Evolutionary conservation across 331 rosid species (phyloP), one percentile per base, ranked within the genome.

Genomic region (Dryas integrifolia): DNA sequence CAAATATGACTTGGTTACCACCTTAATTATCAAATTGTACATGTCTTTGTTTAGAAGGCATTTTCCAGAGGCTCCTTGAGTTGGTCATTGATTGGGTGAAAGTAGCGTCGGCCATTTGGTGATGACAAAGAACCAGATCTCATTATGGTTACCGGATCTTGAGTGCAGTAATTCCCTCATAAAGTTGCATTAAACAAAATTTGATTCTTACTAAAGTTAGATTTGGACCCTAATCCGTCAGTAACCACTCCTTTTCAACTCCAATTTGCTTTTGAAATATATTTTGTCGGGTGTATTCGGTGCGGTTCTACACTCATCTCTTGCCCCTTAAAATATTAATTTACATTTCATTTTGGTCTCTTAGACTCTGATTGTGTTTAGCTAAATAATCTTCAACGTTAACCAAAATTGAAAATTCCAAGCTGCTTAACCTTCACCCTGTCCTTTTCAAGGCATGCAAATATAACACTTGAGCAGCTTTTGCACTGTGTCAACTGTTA

Each of bases 271-370:
- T 79, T 72, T 78, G 48, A 73, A 71, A 68, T 46, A 64, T 67
- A 24, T 74, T 59, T 45, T 69, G 76, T 61, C 69, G 58, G 70
- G 71, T 44, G 69, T 65, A 38, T 73, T 80, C 45, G 58, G 16
- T 55, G 67, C 35, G 58, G 65, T 77, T 82, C 87, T 58, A 87
- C 80, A 73, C 74, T 41, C 76, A 67, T 86, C 85, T 40, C 9
- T 46, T 51, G 11, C n/a, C 63, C 13, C 49, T 51, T 63, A 44
- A 69, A 52, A 30, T 52, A 70, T 51, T 7, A 50, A 4, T 21
- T 24, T 47, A 8, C 1, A 2, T 5, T 3, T 8, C 1, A 44
- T 5, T 44, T 44, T 44, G 39, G 52, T 10, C 53, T 44, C 39
- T 48, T 44, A 5, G 4, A 9, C 7, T 41, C 9, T 41, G 7